Evolutionary conservation across 164 flowering plant species (phyloP), one percentile per base, ranked within the genome.

Genomic region (Pachysandra terminalis): DNA sequence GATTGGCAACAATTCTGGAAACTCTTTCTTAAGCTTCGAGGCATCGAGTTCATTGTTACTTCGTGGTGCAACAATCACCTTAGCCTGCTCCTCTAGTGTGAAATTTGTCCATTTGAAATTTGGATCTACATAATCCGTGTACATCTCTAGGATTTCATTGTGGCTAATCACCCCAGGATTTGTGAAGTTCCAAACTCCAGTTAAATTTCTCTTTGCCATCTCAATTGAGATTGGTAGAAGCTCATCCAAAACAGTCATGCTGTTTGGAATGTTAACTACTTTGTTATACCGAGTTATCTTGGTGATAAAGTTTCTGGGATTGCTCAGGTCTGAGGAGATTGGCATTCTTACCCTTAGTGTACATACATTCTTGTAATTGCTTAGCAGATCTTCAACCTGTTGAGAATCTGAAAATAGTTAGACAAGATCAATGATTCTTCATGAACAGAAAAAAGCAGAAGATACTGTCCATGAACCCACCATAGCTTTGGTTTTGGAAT

Each of bases 401-500:
- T 24, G 60, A 57, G 60, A 15, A 45, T 45, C 17, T 45, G 51
- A 10, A 10, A 5, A 3, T 45, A 5, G 51, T 10, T 45, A 45
- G 17, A 5, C 1, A 15, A 5, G 51, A 10, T 45, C 51, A 45
- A 12, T 45, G 51, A 45, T 45, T 10, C 51, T 45, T 10, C 17
- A 45, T 5, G 51, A 45, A 45, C 51, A 45, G 51, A 45, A 14
- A 13, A 24, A 57, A 12, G n/a, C 58, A 1, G n/a, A 6, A 56
- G 26, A 22, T 1, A 23, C n/a, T 8, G 10, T 23, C 9, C 4
- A 56, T 56, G 26, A 56, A 13, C 60, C 32, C 32, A 57, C 60
- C 60, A 57, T 57, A 26, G 60, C 32, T 57, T 57, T 57, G 32
- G 60, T 57, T 28, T 57, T 57, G 60, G 60, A 57, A 24, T 57